phyloP scores from a whole-genome alignment of 352 stramenopile species.

The Globisporangium lucens region DNA sequence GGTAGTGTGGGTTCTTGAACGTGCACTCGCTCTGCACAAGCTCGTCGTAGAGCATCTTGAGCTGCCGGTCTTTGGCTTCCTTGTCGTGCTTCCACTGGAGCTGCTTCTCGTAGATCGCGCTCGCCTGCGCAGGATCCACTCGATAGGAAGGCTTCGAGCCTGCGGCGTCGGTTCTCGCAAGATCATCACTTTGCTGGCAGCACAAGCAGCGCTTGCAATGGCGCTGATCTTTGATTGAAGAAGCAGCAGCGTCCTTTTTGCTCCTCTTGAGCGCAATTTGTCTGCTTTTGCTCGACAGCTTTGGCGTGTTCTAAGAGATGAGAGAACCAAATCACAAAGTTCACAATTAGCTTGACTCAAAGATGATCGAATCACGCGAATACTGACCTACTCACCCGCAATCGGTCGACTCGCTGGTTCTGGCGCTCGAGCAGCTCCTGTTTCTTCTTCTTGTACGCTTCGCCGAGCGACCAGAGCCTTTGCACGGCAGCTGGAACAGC shows the following conservation, averaged over 20 bases:
- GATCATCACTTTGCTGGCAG: slow-evolving; percentile 16
- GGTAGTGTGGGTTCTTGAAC: slow-evolving; percentile 63
- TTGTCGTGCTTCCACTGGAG: slow-evolving; percentile 57
- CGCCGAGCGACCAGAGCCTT: slow-evolving; percentile 35
- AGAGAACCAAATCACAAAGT: background rate
- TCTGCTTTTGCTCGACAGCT: slow-evolving; percentile 48
- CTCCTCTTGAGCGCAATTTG: slow-evolving; percentile 35
- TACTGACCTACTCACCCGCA: slow-evolving; percentile 32
- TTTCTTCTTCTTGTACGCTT: slow-evolving; percentile 44
- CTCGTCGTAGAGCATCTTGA: slow-evolving; percentile 34
- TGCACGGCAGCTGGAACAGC: slow-evolving; percentile 21
- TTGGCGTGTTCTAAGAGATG: slow-evolving; percentile 30
- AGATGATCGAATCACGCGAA: background rate
- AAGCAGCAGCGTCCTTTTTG: slow-evolving; percentile 11
- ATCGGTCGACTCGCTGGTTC: slow-evolving; percentile 23
- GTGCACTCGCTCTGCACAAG: slow-evolving; percentile 35
- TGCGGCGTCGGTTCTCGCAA: background rate
- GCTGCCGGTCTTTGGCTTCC: slow-evolving; percentile 29
- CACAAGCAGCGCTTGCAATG: slow-evolving; percentile 24
- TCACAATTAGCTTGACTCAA: background rate
- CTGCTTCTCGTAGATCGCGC: slow-evolving; percentile 55
- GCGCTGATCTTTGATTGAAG: background rate
- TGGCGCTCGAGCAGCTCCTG: slow-evolving; percentile 29
- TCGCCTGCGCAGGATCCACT: slow-evolving; percentile 28
- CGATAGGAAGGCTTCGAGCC: slow-evolving; percentile 1